Base-by-base conservation (phyloP, 306 rosid species). In the Castanopsis chinensis region DNA sequence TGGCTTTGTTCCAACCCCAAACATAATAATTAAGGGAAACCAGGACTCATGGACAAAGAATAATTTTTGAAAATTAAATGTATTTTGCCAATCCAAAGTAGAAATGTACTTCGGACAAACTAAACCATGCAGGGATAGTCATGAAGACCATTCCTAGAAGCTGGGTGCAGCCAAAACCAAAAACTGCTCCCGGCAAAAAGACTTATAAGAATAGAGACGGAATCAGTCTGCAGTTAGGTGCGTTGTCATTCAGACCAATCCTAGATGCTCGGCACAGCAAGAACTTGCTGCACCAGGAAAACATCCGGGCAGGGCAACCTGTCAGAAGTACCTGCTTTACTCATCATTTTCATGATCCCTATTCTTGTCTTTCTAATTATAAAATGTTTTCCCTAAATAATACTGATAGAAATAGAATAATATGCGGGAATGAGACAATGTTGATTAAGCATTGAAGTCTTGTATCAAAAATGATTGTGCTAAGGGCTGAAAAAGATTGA, bases 311-410 rank as follows among this genome's bases (percentile, higher is more conserved):
- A 71, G 81, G 76, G 78, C 27, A 78, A 83, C 84, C 69, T 65
- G 81, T 86, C 91, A 85, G 80, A 86, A 86, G 90, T 82, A 82
- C 87, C 85, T 88, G 89, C 88, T 78, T 77, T 49, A 55, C 76
- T 82, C 90, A 82, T 88, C 90, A 88, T 73, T 71, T 84, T 80
- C 87, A 30, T 69, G 79, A 69, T 82, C 89, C 55, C 89, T 79
- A 79, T 35, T 73, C 80, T 79, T 74, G 57, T 70, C 75, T 75
- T 23, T 60, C 77, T 78, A 54, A 37, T 19, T 25, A 60, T 15
- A 28, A 49, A 51, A 75, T 19, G 59, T 49, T 21, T 21, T n/a
- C 21, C 61, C 6, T 56, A 18, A 6, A 4, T 60, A 35, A 35
- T 19, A 19, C 53, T 19, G 21, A 19, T 8, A 35, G 11, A n/a